Evolutionary conservation across 257 asterid genomes (phyloP), one percentile per base, ranked within the genome.

Genomic region (Przewalskia tangutica): DNA sequence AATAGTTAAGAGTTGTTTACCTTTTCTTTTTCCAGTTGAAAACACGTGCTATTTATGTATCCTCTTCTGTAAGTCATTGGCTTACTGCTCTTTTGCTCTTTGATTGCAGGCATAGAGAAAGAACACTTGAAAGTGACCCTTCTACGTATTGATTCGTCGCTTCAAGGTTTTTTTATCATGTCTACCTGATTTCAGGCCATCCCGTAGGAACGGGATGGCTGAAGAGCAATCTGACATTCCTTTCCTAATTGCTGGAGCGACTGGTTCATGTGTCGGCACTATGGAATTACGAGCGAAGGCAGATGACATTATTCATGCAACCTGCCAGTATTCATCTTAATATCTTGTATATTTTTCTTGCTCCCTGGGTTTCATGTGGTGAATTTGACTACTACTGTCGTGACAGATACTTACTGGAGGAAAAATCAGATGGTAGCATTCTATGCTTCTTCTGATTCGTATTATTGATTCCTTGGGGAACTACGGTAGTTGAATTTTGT

Each of bases 101-200:
- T 81, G 82, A 82, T 90, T 81, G 85, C 94, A 96, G 99, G 97
- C 82, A 88, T 85, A 81, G 98, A 93, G 94, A 96, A 96, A 90
- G 98, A 94, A 84, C 99, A 96, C 92, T 86, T 96, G 89, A 96
- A 96, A 90, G 98, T 96, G 95, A 93, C 98, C 84, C 98, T 96
- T 86, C 90, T 96, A 83, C 99, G 99, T 81, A 88, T 96, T 84
- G 97, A 94, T 90, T 96, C 99, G 75, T 91, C 99, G 78, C 88
- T 96, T 82, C 99, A 94, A 89, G 99, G 99, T 76, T 95, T 90
- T n/a, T 89, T 87, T 91, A 83, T 93, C 98, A 67, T 96, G 99
- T 88, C 93, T 96, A 88, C 99, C 99, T 82, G 99, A 96, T 89
- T 96, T 96, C 90, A 89, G 88, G 89, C 98, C 94, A 68, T 89